Conservation (phyloP, 495 filamentous ascomycete species). For the Podospora sp. region DNA sequence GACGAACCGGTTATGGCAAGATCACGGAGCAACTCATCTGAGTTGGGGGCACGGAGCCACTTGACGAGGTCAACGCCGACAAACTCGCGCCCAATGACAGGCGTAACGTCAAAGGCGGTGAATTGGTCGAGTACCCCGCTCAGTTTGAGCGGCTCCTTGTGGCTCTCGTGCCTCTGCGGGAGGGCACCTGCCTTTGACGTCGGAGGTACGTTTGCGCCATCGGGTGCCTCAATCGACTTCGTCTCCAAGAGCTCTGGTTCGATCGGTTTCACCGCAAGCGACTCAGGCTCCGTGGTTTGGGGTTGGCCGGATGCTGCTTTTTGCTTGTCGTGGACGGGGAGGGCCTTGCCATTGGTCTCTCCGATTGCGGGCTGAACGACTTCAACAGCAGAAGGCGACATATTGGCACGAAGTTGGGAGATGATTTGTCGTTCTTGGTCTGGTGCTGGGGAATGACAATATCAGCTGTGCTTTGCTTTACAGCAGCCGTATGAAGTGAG, state of each 20-base stretch:
- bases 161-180: slow-evolving; percentile 14
- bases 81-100: slow-evolving; percentile 69
- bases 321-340: slow-evolving; percentile 25
- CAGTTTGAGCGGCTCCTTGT: slow-evolving; percentile 50
- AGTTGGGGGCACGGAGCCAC: slow-evolving; percentile 64
- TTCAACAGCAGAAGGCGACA: slow-evolving; percentile 40
- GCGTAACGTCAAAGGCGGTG: slow-evolving; percentile 65
- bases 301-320: background rate
- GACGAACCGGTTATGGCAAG: slow-evolving; percentile 55
- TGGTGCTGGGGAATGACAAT: no score
- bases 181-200: slow-evolving; percentile 1
- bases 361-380: slow-evolving; percentile 26
- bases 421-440: no score
- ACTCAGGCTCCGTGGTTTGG: slow-evolving; percentile 1
- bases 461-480: no score
- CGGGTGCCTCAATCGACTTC: background rate
- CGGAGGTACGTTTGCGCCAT: background rate
- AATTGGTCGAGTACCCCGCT: slow-evolving; percentile 59
- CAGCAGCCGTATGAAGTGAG: no score
- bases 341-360: slow-evolving; percentile 34
- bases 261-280: slow-evolving; percentile 17
- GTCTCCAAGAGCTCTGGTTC: background rate
- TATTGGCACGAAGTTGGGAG: no score
- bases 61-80: slow-evolving; percentile 60
- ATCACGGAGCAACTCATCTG: slow-evolving; percentile 66